A percentile compares a stretch with the other conserved stretches of the same genome.
Evolutionary conservation across 2,329 filamentous ascomycete species (phyloP).

Genomic region (Aureobasidium sp.): DNA sequence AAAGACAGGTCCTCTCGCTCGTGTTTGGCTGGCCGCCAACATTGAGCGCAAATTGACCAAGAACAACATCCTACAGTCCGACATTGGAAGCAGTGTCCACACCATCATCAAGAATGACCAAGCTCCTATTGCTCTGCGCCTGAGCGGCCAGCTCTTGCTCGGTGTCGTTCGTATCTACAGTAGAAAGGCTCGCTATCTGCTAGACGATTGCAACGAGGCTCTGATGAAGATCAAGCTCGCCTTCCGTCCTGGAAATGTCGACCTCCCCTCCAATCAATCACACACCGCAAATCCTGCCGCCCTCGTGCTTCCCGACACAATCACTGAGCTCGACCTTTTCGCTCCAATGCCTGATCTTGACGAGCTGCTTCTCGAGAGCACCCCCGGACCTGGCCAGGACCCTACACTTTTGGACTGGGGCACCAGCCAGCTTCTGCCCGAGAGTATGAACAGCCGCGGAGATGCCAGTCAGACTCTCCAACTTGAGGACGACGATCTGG

Average conservation of each 20-base stretch:
- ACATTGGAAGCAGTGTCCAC: slow-evolving; percentile 89
- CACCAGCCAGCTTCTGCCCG: slow-evolving; percentile 73
- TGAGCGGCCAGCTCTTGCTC: slow-evolving; percentile 88
- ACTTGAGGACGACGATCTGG: slow-evolving; percentile 53
- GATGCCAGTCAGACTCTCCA: slow-evolving; percentile 27
- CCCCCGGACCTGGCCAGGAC: slow-evolving; percentile 31
- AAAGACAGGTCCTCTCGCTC: slow-evolving; percentile 93
- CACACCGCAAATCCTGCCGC: slow-evolving; percentile 73
- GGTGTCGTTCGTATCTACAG: slow-evolving; percentile 98
- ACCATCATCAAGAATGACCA: slow-evolving; percentile 90
- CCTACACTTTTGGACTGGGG: slow-evolving; percentile 48
- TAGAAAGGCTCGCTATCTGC: slow-evolving; percentile 88
- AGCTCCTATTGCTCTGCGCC: slow-evolving; percentile 86
- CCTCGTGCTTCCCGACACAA: slow-evolving; percentile 80
- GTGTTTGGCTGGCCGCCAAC: slow-evolving; percentile 97
- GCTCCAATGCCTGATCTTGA: slow-evolving; percentile 72
- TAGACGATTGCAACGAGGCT: slow-evolving; percentile 97
- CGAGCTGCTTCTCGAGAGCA: slow-evolving; percentile 55
- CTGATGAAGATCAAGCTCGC: slow-evolving; percentile 99
- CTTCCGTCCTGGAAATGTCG: slow-evolving; percentile 93
- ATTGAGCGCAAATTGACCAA: slow-evolving; percentile 98
- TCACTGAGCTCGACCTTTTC: slow-evolving; percentile 88
- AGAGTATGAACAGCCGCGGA: slow-evolving; percentile 50
- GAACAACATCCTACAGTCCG: slow-evolving; percentile 88
- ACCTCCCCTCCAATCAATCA: slow-evolving; percentile 72